These are phyloP conservation scores for Podila epigama DNA, from an alignment of 192 early-diverging fungal species.

Conservation along the genomic window DNA sequence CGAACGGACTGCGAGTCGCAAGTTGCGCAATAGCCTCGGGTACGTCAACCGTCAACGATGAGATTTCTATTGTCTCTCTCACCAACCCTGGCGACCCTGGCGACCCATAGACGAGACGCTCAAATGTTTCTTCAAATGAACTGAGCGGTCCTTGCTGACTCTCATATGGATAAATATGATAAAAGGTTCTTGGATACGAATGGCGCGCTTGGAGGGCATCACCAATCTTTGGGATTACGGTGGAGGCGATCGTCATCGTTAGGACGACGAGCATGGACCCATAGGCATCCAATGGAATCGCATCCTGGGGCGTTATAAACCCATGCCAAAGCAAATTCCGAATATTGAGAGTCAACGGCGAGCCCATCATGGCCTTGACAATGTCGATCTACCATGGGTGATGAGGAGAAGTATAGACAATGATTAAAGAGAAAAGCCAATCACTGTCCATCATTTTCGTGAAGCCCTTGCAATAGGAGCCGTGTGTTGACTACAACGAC, in stretches of 20 bases:
- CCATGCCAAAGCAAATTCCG: conserved; percentile 48
- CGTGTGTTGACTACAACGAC: no score
- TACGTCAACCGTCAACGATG: background rate
- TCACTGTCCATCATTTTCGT: no score
- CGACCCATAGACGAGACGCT: conserved; percentile 1
- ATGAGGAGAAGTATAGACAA: background rate
- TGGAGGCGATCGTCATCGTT: conserved; percentile 24
- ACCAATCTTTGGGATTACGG: background rate
- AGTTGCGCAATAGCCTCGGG: background rate
- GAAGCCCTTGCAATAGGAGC: no score
- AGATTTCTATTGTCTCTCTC: background rate
- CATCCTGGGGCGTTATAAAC: conserved; percentile 27
- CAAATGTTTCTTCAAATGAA: conserved; percentile 22
- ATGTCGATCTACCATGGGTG: conserved; percentile 7
- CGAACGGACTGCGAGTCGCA: conserved; percentile 10
- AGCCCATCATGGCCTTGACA: conserved; percentile 28
- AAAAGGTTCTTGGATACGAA: conserved; percentile 7
- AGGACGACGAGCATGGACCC: conserved; percentile 33
- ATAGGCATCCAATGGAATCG: conserved; percentile 32
- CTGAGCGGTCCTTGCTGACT: background rate
- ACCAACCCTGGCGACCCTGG: background rate
- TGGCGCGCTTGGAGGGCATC: background rate
- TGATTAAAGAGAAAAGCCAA: background rate
- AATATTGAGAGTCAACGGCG: conserved; percentile 35
- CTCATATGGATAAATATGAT: background rate